Evolutionary conservation across 1,284 basidiomycete species (phyloP), one percentile per base, ranked within the genome.

Genomic region (Cutaneotrichosporon arboriforme): DNA sequence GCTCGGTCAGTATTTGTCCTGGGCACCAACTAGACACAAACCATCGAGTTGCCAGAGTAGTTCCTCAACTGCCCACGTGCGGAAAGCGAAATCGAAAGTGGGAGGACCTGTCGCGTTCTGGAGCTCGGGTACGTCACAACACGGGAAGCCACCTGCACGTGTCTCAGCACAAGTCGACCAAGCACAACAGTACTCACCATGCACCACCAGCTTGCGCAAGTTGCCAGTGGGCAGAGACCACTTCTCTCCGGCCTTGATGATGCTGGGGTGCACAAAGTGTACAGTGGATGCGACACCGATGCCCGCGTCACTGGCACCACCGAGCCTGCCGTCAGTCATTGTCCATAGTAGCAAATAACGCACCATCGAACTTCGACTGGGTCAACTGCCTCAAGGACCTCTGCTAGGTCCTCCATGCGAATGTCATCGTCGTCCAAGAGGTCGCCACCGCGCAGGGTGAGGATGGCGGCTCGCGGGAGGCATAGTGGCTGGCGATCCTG

Each of bases 31-130:
- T n/a, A n/a, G n/a, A n/a, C 14, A 39, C 46, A 4, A 4, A 48
- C 46, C 35, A 22, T 48, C 46, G n/a, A 48, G 37, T 12, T 40
- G 14, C 46, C 46, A 48, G 18, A 31, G 15, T 12, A 48, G n/a
- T 39, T 39, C 37, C 36, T 38, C 46, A 8, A 39, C 22, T 4
- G 46, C 23, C 46, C 46, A 48, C 13, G 23, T 21, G 36, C 37
- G 37, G 17, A 48, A 48, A 4, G 46, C 46, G 37, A 39, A 48
- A 21, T 37, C 43, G 20, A 45, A 33, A 8, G 43, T 17, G 12
- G 17, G 33, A 17, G 33, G 33, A 0, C 18, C n/a, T 22, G 36
- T n/a, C 36, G 33, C 38, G 18, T 20, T 15, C 17, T 21, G 22
- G 22, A 22, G 20, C 15, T 37, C 35, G 10, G 36, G 34, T 18